phyloP scores from a whole-genome alignment of 805 yeast genomes.

The Tetrapisispora nanseiensis region DNA sequence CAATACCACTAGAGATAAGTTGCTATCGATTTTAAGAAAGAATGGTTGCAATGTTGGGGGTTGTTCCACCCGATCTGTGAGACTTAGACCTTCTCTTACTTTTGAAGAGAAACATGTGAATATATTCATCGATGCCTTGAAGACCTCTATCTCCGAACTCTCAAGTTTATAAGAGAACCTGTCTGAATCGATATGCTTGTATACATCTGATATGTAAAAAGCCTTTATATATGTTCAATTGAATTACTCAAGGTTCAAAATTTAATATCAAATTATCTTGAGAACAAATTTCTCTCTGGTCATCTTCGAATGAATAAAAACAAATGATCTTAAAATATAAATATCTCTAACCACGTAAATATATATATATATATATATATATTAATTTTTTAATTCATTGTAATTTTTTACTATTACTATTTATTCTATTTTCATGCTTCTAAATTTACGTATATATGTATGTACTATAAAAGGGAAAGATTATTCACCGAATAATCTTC shows the following conservation, averaged over 20 bases:
- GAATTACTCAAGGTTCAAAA: no score
- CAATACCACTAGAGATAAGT: constrained; percentile 36
- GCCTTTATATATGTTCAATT: no score
- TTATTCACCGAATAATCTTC: constrained; percentile 89
- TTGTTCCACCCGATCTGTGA: constrained; percentile 47
- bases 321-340: no score
- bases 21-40: constrained; percentile 37
- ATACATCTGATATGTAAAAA: no score
- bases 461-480: neutral
- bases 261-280: no score
- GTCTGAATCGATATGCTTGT: no score
- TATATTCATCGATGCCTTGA: constrained; percentile 37
- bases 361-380: no score
- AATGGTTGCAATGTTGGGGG: constrained; percentile 61
- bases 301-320: no score
- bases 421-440: neutral
- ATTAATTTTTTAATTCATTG: no score
- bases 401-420: neutral
- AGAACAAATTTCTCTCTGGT: no score
- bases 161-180: neutral
- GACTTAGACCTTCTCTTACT: constrained; percentile 58
- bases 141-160: constrained; percentile 25
- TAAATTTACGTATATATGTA: constrained; percentile 1
- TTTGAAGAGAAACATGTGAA: constrained; percentile 56
- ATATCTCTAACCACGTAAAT: no score